phyloP scores from a whole-genome alignment of 495 filamentous ascomycete species.

The Neurospora sp. region DNA sequence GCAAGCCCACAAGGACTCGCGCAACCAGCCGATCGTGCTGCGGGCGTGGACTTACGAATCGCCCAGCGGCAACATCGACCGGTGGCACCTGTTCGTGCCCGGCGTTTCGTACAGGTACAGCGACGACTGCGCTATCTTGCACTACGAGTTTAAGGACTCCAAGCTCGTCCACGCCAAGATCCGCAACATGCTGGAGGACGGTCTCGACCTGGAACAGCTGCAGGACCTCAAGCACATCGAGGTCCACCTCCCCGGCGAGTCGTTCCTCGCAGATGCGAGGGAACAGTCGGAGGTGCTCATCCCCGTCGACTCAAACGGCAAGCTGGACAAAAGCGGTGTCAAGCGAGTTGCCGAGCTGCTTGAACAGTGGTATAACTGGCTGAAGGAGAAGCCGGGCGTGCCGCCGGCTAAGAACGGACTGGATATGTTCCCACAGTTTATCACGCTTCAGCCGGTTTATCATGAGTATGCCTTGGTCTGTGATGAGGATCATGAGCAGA shows the following conservation, averaged over 20 bases:
- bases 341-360: not conserved
- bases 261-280: not conserved
- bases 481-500: not conserved
- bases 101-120: not conserved
- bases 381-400: not conserved
- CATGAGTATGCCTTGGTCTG: slow-evolving; percentile 1
- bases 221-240: not conserved
- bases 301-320: not conserved
- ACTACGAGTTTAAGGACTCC: not conserved
- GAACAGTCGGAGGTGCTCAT: not conserved
- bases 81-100: slow-evolving; percentile 11
- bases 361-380: not conserved
- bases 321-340: not conserved
- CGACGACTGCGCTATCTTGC: slow-evolving; percentile 1
- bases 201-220: not conserved
- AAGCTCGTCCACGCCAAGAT: not conserved
- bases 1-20: not conserved
- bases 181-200: not conserved
- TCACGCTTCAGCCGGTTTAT: slow-evolving; percentile 13
- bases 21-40: not conserved
- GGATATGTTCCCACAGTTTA: slow-evolving; percentile 9
- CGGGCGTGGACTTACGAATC: not conserved
- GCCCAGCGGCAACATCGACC: not conserved
- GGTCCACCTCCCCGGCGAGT: slow-evolving; percentile 6
- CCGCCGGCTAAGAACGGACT: not conserved